phyloP scores from a whole-genome alignment of 768 basidiomycete species.

The Cystobasidium ongulense region DNA sequence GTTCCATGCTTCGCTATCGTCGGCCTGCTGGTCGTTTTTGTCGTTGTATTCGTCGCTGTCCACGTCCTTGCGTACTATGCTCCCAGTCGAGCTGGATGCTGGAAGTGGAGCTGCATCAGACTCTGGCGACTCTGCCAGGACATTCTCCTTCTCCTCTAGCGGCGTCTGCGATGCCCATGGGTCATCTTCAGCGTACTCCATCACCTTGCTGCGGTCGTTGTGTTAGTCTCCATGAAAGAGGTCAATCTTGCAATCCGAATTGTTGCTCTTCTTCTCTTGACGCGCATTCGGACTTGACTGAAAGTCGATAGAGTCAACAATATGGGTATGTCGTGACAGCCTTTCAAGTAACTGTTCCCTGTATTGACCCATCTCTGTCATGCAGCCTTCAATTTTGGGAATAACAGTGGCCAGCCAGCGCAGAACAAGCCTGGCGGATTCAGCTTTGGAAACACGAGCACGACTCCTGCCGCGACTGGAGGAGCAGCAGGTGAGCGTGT shows the following conservation, averaged over 20 bases:
- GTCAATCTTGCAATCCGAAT: neutral
- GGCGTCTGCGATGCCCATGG: conserved; percentile 17
- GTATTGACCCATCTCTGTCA: neutral
- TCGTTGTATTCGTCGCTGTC: neutral
- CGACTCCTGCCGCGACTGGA: neutral
- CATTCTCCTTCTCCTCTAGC: neutral
- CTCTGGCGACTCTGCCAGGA: neutral
- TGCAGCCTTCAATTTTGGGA: conserved; percentile 14
- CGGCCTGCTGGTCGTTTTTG: neutral
- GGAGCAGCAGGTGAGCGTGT: neutral
- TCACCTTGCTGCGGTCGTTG: neutral
- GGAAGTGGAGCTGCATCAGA: neutral
- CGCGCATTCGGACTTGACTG: neutral
- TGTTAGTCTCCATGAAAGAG: neutral
- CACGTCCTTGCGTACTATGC: neutral
- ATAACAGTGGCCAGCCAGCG: neutral
- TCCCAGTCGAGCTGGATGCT: neutral
- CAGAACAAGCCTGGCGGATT: conserved; percentile 22
- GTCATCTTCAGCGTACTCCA: neutral
- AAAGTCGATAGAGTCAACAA: neutral
- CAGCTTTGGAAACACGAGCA: conserved; percentile 18
- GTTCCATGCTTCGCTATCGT: conserved; percentile 9
- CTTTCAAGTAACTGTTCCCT: too few species aligned
- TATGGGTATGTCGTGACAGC: neutral
- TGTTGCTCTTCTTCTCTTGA: neutral